These are phyloP conservation scores for Tilletia setariae DNA, from an alignment of 1,284 basidiomycete genomes.

Conservation along the genomic window DNA sequence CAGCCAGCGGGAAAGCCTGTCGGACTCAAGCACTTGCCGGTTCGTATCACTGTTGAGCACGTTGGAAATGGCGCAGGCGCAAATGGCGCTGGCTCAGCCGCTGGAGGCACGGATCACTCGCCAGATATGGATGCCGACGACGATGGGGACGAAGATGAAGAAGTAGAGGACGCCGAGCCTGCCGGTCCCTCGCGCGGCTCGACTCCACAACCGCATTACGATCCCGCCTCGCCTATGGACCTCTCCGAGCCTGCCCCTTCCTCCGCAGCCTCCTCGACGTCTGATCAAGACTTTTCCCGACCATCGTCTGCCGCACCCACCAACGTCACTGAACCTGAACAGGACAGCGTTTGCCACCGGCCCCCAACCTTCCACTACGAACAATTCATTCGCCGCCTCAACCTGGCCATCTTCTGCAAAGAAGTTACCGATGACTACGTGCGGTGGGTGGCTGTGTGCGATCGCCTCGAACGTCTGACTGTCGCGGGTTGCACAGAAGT, in stretches of 20 bases:
- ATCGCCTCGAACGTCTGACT: conserved; percentile 83
- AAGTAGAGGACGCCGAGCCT: background rate
- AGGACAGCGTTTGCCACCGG: background rate
- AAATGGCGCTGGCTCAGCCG: conserved; percentile 59
- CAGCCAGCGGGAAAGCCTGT: background rate
- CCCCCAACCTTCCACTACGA: conserved; percentile 77
- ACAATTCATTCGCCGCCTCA: conserved; percentile 82
- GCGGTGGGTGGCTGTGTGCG: conserved; percentile 70
- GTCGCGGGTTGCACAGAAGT: conserved; percentile 77
- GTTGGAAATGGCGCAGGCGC: conserved; percentile 62
- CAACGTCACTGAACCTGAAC: conserved; percentile 7
- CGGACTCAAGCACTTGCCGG: conserved; percentile 7
- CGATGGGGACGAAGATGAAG: conserved; percentile 1
- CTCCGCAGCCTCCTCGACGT: conserved; percentile 4
- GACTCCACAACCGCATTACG: background rate
- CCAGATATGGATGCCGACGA: background rate
- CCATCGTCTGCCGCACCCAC: background rate
- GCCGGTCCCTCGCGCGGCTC: background rate
- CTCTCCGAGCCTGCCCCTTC: conserved; percentile 14
- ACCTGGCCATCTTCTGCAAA: conserved; percentile 72
- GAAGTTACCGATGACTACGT: conserved; percentile 78
- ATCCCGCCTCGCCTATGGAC: conserved; percentile 13
- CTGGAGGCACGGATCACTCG: background rate
- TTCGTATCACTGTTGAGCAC: conserved; percentile 1
- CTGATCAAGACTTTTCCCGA: conserved; percentile 10